Evolutionary conservation across 768 basidiomycete genomes (phyloP), one percentile per base, ranked within the genome.

Genomic region (Coprinopsis strossmayeri): DNA sequence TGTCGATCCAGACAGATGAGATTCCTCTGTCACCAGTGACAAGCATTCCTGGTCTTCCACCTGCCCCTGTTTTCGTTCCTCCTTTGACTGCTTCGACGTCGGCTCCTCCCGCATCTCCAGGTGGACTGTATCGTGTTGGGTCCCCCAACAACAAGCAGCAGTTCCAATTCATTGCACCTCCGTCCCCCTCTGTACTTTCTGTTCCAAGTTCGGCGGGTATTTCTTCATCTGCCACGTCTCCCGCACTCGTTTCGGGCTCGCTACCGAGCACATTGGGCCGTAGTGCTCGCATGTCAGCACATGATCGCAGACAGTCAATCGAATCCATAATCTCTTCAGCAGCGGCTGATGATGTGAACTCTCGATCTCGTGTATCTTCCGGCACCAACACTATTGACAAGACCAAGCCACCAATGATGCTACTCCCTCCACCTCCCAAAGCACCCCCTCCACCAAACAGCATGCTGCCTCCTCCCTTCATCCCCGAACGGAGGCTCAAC

Each of bases 351-450:
- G 62, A 71, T 18, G 45, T 50, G 17, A 50, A 64, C 5, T 55
- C 54, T 39, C 78, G 84, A 26, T 71, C 81, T n/a, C 78, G 83
- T 35, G 78, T 79, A n/a, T 70, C 79, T 17, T 81, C 83, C 12
- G 23, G n/a, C n/a, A 55, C 62, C 11, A 55, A 61, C 57, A 65
- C 73, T 3, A 74, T 83, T 24, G 87, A 89, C 68, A 91, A 85
- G 69, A 78, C 85, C 15, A 81, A 79, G 46, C 92, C 91, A 39
- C 90, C 91, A 0, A 90, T 81, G 65, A 89, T 91, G 86, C 69
- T 79, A 24, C 68, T 92, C 2, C 89, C 89, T 0, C 89, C 90
- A 1, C 89, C 89, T 2, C 84, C 85, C 4, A 79, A 78, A 48
- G 70, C 77, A 45, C 87, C 89, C 0, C 88, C 88, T 7, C 88